phyloP scores from a whole-genome alignment of 805 yeast species.

The Saccharomycopsis selenospora region DNA sequence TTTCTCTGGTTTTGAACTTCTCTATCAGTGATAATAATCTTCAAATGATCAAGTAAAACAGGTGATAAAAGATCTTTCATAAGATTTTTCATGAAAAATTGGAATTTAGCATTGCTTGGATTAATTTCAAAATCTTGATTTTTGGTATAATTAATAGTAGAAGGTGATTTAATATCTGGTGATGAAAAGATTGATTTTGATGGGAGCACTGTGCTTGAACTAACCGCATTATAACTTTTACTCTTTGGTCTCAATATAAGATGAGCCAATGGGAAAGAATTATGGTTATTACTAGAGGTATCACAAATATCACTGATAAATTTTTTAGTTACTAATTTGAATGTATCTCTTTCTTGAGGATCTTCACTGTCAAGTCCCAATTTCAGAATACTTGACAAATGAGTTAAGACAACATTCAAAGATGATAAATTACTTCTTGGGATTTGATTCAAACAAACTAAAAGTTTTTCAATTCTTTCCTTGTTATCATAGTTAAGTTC shows the following conservation, averaged over 20 bases:
- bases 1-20: slow-evolving; percentile 12
- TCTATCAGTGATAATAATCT: slow-evolving; percentile 6
- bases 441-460: slow-evolving; percentile 23
- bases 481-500: slow-evolving; percentile 13
- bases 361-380: slow-evolving; percentile 9
- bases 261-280: slow-evolving; percentile 25
- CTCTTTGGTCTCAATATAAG: slow-evolving; percentile 25
- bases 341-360: slow-evolving; percentile 9
- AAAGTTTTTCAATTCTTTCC: slow-evolving; percentile 11
- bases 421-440: slow-evolving; percentile 29
- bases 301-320: slow-evolving; percentile 12
- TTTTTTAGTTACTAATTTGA: slow-evolving; percentile 8
- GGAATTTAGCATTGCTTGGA: slow-evolving; percentile 10
- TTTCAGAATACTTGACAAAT: slow-evolving; percentile 14
- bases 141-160: neutral
- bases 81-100: slow-evolving; percentile 15
- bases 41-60: neutral
- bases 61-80: slow-evolving; percentile 12
- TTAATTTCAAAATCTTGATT: neutral
- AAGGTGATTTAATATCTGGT: neutral
- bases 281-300: neutral
- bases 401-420: slow-evolving; percentile 22
- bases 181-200: neutral
- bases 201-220: neutral
- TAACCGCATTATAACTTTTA: slow-evolving; percentile 4